Base-by-base conservation (phyloP, 2,329 filamentous ascomycete genomes). In the Aspergillus sp. region DNA sequence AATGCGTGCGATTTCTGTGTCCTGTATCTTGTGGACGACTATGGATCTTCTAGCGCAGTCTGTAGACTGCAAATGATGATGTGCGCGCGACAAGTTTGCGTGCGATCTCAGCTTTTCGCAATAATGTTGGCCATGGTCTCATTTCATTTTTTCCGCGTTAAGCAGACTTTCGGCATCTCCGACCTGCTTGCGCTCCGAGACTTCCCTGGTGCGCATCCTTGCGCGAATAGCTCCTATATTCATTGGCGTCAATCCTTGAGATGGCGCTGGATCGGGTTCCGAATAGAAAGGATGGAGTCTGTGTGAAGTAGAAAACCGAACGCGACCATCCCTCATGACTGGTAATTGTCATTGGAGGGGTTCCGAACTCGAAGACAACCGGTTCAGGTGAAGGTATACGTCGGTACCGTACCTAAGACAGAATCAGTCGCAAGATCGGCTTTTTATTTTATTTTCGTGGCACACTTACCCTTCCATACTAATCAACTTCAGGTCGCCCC, bases 301-400 rank as follows among this genome's bases (percentile, higher is more conserved):
- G 62, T 72, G 71, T 63, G 73, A 73, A 62, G 72, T 74, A 54
- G 69, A 73, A 68, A 75, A 74, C 64, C 71, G 67, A 61, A 72
- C 70, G 77, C 80, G 81, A 74, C 83, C 84, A 77, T 87, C 89
- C 85, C 89, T 91, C 88, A 87, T 92, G 89, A 91, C 89, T 83
- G 89, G 87, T 93, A 85, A 85, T 80, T 79, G 78, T 85, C 95
- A 98, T 90, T 97, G 93, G 51, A 99, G 82, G 64, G 95, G 95
- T 76, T 99, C 95, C 24, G 93, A 97, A 38, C 91, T 96, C 64
- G 91, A 96, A 43, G 92, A 96, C 24, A 99, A 84, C 55, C 95
- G 87, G 80, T 99, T 99, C 50, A 99, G 86, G 75, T 99, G 95
- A 48, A 99, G 89, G 78, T 99, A 99, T 52, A 98, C 95, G 72